phyloP scores from a whole-genome alignment of 306 rosid genomes.

The Prunus mira region DNA sequence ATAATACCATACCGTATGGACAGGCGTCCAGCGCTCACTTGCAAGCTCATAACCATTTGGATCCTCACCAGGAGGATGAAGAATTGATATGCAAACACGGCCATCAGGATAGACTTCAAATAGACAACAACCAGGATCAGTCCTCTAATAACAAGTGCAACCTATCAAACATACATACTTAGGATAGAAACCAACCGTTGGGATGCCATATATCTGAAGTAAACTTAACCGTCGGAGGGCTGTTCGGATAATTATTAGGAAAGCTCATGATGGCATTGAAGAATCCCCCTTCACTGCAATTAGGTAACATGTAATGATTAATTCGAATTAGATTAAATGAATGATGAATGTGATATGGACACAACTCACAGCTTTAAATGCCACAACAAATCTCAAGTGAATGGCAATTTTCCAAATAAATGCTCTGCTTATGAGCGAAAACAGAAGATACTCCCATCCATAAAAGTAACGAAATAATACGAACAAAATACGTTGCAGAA shows the following conservation, averaged over 20 bases:
- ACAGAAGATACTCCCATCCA: background rate
- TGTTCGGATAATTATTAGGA: constrained; percentile 89
- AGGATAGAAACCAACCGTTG: constrained; percentile 54
- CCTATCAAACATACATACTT: background rate
- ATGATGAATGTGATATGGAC: background rate
- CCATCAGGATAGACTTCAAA: constrained; percentile 91
- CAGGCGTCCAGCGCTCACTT: constrained; percentile 99
- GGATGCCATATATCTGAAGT: constrained; percentile 95
- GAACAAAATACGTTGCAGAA: background rate
- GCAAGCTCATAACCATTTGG: constrained; percentile 99
- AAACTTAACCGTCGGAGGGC: constrained; percentile 92
- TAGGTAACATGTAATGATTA: constrained; percentile 5
- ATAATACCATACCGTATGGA: constrained; percentile 69
- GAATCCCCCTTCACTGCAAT: constrained; percentile 88
- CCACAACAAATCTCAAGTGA: background rate
- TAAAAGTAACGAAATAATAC: background rate
- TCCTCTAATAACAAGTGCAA: constrained; percentile 6
- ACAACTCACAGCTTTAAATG: background rate
- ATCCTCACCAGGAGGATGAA: constrained; percentile 98
- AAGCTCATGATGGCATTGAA: constrained; percentile 96
- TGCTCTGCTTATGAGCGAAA: background rate
- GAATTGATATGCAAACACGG: constrained; percentile 97
- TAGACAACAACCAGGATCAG: constrained; percentile 20
- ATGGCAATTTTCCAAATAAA: background rate
- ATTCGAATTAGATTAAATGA: constrained; percentile 17